These are phyloP conservation scores for Graphiopsis chlorocephala DNA, from an alignment of 2,329 filamentous ascomycete genomes.

Conservation along the genomic window DNA sequence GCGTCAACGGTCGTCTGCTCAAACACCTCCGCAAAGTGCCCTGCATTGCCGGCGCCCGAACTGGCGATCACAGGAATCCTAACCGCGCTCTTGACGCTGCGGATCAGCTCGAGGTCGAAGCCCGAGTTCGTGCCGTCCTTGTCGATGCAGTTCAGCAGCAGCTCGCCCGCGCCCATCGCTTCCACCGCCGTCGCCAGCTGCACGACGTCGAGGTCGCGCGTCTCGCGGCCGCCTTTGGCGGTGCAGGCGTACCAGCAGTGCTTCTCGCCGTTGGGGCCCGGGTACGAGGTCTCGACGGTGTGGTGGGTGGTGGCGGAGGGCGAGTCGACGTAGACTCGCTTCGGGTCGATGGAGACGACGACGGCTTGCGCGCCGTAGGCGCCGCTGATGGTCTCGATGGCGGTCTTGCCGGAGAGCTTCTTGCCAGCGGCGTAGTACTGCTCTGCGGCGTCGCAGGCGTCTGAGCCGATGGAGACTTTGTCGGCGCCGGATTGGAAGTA, in stretches of 20 bases:
- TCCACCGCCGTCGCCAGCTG: slow-evolving; percentile 87
- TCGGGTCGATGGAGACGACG: slow-evolving; percentile 91
- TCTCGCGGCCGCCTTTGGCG: slow-evolving; percentile 90
- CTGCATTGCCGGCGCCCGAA: slow-evolving; percentile 83
- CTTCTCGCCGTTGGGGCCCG: slow-evolving; percentile 71
- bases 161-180: slow-evolving; percentile 92
- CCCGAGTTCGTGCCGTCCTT: slow-evolving; percentile 91
- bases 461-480: slow-evolving; percentile 94
- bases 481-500: slow-evolving; percentile 98
- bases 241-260: slow-evolving; percentile 98
- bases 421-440: slow-evolving; percentile 74
- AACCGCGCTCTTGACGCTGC: slow-evolving; percentile 80
- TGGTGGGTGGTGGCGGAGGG: slow-evolving; percentile 70
- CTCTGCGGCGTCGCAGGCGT: slow-evolving; percentile 89
- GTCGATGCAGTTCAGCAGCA: slow-evolving; percentile 96
- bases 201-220: slow-evolving; percentile 87
- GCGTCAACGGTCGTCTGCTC: slow-evolving; percentile 81
- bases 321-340: slow-evolving; percentile 76
- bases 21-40: slow-evolving; percentile 90
- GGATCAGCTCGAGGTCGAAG: slow-evolving; percentile 89
- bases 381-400: slow-evolving; percentile 90
- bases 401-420: slow-evolving; percentile 73
- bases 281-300: slow-evolving; percentile 66
- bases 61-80: slow-evolving; percentile 94
- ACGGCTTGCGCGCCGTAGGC: slow-evolving; percentile 97